phyloP scores from a whole-genome alignment of 306 rosid genomes.

The Cucurbita maxima region DNA sequence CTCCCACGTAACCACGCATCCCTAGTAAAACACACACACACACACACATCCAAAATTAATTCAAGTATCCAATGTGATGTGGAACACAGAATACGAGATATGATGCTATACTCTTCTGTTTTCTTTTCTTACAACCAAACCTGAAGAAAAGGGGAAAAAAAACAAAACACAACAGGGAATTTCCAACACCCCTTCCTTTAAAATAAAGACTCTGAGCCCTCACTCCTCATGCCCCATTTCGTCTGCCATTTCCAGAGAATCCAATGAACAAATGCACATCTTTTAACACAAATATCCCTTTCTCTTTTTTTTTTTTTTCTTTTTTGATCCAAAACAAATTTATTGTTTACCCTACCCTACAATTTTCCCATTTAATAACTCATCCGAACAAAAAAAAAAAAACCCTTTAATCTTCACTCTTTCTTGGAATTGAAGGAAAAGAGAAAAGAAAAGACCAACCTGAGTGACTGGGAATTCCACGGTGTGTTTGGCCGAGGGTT shows the following conservation, averaged over 20 bases:
- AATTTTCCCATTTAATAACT: too few relatives aligned
- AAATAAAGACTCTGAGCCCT: not conserved
- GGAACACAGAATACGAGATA: too few relatives aligned
- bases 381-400: too few relatives aligned
- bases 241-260: constrained; percentile 1
- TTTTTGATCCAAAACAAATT: too few relatives aligned
- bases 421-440: not conserved
- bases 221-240: too few relatives aligned
- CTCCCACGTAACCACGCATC: constrained; percentile 40
- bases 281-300: not conserved
- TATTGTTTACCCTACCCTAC: too few relatives aligned
- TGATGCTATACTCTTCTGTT: too few relatives aligned
- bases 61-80: too few relatives aligned
- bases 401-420: not conserved
- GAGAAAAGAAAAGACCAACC: constrained; percentile 14
- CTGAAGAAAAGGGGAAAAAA: not conserved
- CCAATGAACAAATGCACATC: not conserved
- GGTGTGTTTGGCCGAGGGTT: constrained; percentile 41
- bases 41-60: not conserved
- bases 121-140: too few relatives aligned
- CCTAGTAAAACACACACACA: constrained; percentile 13
- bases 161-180: not conserved
- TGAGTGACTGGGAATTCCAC: constrained; percentile 50
- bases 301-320: not conserved
- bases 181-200: not conserved